Evolutionary conservation across 768 basidiomycete genomes (phyloP), one percentile per base, ranked within the genome.

Genomic region (Boletus vermiculosoides): DNA sequence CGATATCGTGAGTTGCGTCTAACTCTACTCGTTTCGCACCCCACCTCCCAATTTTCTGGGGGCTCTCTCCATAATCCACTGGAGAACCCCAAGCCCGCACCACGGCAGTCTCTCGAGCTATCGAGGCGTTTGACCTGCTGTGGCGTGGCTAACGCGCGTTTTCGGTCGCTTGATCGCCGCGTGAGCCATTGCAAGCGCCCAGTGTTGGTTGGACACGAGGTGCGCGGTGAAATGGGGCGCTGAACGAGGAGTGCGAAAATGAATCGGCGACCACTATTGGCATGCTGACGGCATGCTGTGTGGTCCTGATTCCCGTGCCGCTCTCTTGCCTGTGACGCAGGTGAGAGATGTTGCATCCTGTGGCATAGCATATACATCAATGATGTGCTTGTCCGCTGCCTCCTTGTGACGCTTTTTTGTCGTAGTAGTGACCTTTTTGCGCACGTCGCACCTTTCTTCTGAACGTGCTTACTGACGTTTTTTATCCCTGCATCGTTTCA

Each of bases 1-100:
- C 62, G 93, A 98, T 77, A 87, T 87, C 82, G 94, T 97, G 86
- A 92, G 94, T 93, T 74, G 77, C 66, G 77, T 82, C 84, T 78
- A 77, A 84, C 83, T 85, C 83, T 85, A 84, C 88, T 92, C 88
- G 88, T 90, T 92, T 91, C 85, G 89, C 78, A 78, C 82, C 82
- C 82, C 88, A 88, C 89, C 86, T 85, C 86, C 91, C 88, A 88
- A 90, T 88, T 92, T 93, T 93, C 92, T 92, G 87, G 90, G 91
- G 92, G 92, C 90, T 92, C 91, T 93, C 90, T 90, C 90, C 90
- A 81, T 78, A 82, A 79, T 75, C 78, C 78, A 83, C 11, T 84
- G 89, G 89, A 80, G 92, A 93, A 92, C 91, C 90, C 90, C 90
- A 88, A 92, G 83, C 92, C 90, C 89, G 83, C 80, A 79, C 84